Conservation (phyloP, 2,329 filamentous ascomycete genomes). For the Trichoderma atrobrunneum region DNA sequence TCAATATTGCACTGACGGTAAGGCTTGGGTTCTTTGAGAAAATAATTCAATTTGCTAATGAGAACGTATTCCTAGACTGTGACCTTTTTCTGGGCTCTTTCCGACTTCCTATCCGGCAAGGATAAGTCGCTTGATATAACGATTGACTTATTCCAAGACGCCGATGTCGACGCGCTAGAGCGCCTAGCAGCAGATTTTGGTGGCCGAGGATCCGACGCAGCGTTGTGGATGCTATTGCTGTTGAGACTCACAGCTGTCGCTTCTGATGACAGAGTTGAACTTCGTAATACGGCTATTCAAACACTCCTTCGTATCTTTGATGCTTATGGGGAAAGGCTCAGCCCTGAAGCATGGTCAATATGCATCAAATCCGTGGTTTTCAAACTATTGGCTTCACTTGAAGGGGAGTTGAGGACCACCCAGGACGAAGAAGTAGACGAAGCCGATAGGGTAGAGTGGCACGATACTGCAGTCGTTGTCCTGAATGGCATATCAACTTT, state of each 20-base stretch:
- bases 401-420: conserved; percentile 49
- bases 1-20: conserved; percentile 92
- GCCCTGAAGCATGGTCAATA: conserved; percentile 75
- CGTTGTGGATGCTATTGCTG: conserved; percentile 76
- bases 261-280: conserved; percentile 67
- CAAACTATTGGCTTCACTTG: conserved; percentile 69
- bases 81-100: conserved; percentile 94
- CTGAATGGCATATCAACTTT: conserved; percentile 70
- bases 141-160: conserved; percentile 51
- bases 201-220: conserved; percentile 61
- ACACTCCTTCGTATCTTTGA: conserved; percentile 89
- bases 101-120: conserved; percentile 73
- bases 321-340: conserved; percentile 79
- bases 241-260: conserved; percentile 69
- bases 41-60: not conserved
- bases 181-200: conserved; percentile 58
- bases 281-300: conserved; percentile 85
- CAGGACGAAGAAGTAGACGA: conserved; percentile 39
- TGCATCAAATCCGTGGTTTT: conserved; percentile 81
- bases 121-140: conserved; percentile 58
- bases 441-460: conserved; percentile 57
- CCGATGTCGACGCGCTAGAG: conserved; percentile 51
- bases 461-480: conserved; percentile 72
- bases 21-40: conserved; percentile 26
- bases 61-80: conserved; percentile 61